Evolutionary conservation across 345 rosid genomes (phyloP).

Genomic region (Acer negundo): DNA sequence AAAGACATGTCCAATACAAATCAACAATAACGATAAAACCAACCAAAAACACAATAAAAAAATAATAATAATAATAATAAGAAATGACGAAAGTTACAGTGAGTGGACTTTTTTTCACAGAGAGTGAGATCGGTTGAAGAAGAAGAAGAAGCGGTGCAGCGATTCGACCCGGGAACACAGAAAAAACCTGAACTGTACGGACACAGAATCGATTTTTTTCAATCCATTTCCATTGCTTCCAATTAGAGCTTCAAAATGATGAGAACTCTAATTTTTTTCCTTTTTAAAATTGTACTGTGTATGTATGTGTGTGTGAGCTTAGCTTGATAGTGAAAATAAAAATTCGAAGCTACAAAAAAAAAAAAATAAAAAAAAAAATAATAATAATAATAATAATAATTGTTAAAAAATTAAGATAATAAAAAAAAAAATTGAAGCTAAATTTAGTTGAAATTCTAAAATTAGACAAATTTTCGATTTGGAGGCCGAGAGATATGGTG

Average conservation of each 20-base stretch:
- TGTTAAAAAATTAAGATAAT: background rate
- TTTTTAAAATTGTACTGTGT: background rate
- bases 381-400: background rate
- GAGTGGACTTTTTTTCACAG: background rate
- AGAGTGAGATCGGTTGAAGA: slow-evolving; percentile 3
- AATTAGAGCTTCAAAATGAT: background rate
- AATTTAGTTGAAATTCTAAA: slow-evolving; percentile 13
- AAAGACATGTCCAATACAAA: background rate
- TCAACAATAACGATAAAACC: background rate
- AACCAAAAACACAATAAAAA: background rate
- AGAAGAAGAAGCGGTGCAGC: background rate
- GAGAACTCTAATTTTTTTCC: background rate
- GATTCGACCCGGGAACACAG: no score
- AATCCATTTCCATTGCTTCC: background rate
- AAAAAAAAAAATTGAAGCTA: background rate
- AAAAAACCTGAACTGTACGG: no score
- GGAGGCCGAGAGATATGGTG: slow-evolving; percentile 31
- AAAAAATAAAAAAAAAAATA: background rate
- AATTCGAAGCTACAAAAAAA: background rate
- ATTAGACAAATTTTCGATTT: slow-evolving; percentile 16
- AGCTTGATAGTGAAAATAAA: background rate
- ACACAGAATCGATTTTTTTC: background rate
- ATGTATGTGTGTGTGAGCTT: background rate
- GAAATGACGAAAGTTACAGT: background rate
- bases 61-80: background rate